These are phyloP conservation scores for Platanthera guangdongensis DNA, from an alignment of 106 monocot species.

Conservation along the genomic window DNA sequence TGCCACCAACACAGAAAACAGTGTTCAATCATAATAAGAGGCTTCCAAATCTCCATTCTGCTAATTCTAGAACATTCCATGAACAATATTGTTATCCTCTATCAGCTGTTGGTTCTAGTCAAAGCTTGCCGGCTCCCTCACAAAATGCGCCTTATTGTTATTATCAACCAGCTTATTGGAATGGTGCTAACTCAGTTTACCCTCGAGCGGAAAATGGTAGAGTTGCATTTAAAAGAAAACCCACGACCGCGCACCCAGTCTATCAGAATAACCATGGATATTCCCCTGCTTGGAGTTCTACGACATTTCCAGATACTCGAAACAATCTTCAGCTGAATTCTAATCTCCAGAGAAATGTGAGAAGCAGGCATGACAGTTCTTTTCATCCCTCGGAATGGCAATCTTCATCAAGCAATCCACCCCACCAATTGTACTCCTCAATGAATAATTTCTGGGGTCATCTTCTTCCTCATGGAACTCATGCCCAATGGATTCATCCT, in stretches of 20 bases:
- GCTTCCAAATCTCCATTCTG: constrained; percentile 2
- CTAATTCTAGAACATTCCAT: constrained; percentile 9
- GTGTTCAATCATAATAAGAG: neutral
- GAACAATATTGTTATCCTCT: neutral
- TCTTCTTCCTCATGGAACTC: neutral
- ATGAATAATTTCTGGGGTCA: neutral
- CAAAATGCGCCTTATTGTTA: neutral
- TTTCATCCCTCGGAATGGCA: neutral
- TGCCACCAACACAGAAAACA: neutral
- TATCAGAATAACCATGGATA: neutral
- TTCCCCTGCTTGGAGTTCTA: neutral
- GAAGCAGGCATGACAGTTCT: neutral
- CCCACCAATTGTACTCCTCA: neutral
- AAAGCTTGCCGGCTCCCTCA: neutral
- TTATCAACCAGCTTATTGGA: neutral
- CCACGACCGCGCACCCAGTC: neutral
- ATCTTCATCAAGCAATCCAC: neutral
- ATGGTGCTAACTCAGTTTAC: neutral
- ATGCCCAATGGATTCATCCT: neutral
- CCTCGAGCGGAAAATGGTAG: neutral
- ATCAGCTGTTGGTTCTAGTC: neutral
- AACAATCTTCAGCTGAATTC: neutral
- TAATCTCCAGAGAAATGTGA: constrained; percentile 6
- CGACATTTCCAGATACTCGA: neutral
- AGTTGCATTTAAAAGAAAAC: constrained; percentile 1